These are phyloP conservation scores for Colletotrichum higginsianum DNA, from an alignment of 2,329 filamentous ascomycete species.

Conservation along the genomic window DNA sequence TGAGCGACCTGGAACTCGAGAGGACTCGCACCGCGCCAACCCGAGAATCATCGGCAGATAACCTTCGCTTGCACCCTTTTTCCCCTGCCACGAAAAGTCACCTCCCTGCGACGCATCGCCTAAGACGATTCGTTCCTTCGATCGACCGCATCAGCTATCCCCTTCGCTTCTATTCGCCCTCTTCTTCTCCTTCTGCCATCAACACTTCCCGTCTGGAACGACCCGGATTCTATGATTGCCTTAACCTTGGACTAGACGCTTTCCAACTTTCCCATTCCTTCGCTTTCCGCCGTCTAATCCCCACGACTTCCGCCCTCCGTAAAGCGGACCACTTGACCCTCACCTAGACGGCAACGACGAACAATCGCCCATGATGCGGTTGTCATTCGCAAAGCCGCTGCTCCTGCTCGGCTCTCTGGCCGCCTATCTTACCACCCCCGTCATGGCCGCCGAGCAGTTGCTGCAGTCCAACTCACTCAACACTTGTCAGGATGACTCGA, in stretches of 20 bases:
- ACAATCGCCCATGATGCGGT: conserved; percentile 60
- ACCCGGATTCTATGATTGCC: conserved; percentile 29
- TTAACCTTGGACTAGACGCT: conserved; percentile 32
- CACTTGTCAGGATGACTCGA: conserved; percentile 86
- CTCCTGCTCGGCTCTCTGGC: conserved; percentile 62
- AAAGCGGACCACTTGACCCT: conserved; percentile 11
- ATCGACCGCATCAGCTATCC: conserved; percentile 14
- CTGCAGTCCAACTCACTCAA: conserved; percentile 89
- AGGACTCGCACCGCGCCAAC: conserved; percentile 16
- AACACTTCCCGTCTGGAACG: conserved; percentile 35
- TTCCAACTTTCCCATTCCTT: conserved; percentile 8
- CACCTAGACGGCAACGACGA: conserved; percentile 15
- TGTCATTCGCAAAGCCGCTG: conserved; percentile 60
- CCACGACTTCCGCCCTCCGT: conserved; percentile 16
- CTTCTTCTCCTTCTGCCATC: background rate
- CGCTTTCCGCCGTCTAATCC: conserved; percentile 13
- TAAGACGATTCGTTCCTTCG: conserved; percentile 3
- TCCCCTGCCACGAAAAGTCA: conserved; percentile 35
- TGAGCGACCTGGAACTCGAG: background rate
- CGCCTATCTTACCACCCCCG: conserved; percentile 57
- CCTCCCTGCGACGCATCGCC: conserved; percentile 9
- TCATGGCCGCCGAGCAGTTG: conserved; percentile 71
- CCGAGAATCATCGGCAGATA: conserved; percentile 35
- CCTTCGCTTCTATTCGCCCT: conserved; percentile 7
- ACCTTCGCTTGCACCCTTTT: conserved; percentile 32